Base-by-base conservation (phyloP, 257 asterid genomes). In the Mitragyna speciosa region DNA sequence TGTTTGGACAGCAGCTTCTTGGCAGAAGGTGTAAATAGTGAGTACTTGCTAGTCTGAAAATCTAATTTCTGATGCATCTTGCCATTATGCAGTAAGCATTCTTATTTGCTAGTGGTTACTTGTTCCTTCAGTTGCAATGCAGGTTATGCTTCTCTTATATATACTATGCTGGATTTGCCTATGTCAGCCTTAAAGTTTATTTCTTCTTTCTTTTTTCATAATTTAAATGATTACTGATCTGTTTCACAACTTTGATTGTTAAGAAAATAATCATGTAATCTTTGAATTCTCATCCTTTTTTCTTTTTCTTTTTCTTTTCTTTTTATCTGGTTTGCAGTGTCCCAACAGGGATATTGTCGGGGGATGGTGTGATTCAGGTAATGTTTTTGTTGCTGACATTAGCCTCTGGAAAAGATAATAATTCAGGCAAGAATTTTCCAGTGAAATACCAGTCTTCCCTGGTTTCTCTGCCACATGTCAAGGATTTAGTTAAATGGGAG, bases 351-450 rank as follows among this genome's bases (percentile, higher is more conserved):
- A 87, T 78, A 78, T 85, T 69, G 72, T 87, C 39, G 90, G 86
- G 69, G 89, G 86, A 66, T 87, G 89, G 90, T 83, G 89, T 26
- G 90, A 87, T 75, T 87, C 90, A 17, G 87, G 87, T 63, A 83
- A 84, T 76, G 45, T 81, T 39, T 87, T 87, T 45, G 59, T 87
- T 12, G 89, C 90, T 41, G 90, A 87, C 56, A 75, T 85, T 58
- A 74, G 69, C 63, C 75, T 66, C 6, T 80, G n/a, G 16, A 54
- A 59, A 19, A 51, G 67, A 51, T 15, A 54, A 19, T 52, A 68
- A 33, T 12, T 49, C 39, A 24, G 51, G 17, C n/a, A 41, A 47
- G 77, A 70, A 78, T 43, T 82, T 65, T 48, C 66, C 16, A 65
- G 31, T 30, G 82, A 61, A 78, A 14, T 31, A 31, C 47, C 41